Conservation (phyloP, 495 filamentous ascomycete species). For the Astrothelium subdiscretum region DNA sequence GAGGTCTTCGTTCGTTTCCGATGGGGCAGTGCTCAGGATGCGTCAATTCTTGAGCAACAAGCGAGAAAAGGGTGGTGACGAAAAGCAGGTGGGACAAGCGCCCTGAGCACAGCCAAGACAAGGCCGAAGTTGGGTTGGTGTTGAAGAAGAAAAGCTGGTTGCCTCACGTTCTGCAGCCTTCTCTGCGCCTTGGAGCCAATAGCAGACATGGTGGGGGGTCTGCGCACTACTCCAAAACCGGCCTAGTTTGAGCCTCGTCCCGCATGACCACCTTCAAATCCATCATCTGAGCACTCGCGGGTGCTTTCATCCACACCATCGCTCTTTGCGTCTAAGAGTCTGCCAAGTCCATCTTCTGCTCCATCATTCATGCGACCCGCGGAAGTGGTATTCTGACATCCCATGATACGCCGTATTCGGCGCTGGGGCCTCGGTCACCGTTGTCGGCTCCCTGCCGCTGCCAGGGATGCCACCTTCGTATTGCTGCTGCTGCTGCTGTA, state of each 20-base stretch:
- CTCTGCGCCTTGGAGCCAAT: neutral
- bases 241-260: neutral
- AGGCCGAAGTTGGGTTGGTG: neutral
- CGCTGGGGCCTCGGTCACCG: neutral
- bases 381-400: neutral
- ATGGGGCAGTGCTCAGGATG: too few species aligned
- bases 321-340: neutral
- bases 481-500: neutral
- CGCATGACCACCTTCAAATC: neutral
- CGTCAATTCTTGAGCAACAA: neutral
- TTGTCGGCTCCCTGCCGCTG: neutral
- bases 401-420: neutral
- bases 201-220: neutral
- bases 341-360: neutral
- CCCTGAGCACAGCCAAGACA: neutral
- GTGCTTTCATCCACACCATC: neutral
- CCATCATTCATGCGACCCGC: neutral
- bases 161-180: neutral
- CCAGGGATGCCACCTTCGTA: neutral
- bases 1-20: too few species aligned
- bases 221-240: neutral
- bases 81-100: neutral
- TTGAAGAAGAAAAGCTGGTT: neutral
- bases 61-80: neutral
- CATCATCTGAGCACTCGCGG: neutral